Evolutionary conservation across 2,329 filamentous ascomycete species (phyloP), one percentile per base, ranked within the genome.

Genomic region (Amauroascus verrucosus): DNA sequence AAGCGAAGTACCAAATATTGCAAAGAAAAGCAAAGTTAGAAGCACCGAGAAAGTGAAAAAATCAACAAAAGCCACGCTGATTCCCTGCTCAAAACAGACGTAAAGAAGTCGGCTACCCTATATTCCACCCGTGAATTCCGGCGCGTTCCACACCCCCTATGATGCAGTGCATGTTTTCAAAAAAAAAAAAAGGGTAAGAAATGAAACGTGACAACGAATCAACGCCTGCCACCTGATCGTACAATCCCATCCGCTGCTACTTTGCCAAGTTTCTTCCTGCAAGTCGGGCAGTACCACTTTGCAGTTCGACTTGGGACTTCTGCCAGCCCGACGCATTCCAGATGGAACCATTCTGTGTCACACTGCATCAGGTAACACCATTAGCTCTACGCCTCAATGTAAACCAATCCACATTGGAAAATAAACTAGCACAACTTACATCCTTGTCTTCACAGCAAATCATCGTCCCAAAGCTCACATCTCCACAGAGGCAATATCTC

Each of bases 271-370:
- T 73, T 77, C 61, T 76, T 72, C 43, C 76, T 67, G 61, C 81
- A 84, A 38, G 81, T 77, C 0, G 80, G 80, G 66, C 81, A 84
- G 61, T 80, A 84, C 81, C 81, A 84, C 65, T 82, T 83, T 9
- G 76, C 74, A 11, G 79, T 75, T 22, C 80, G 73, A n/a, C 75
- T 74, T 6, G 81, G 81, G 30, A 80, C 72, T 51, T 80, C 78
- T 6, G 71, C 71, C 16, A 84, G 69, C 13, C 75, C 74, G 24
- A 84, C 75, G 57, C 81, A 84, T 33, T 74, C 72, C 45, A 84
- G 73, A 61, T 84, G 81, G 63, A 84, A 84, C 81, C 81, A 84
- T 67, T 84, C 80, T 41, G 74, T 77, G 58, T 82, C 79, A 65
- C 81, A 84, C 75, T 82, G 58, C 16, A 45, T 13, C 13, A 16